Base-by-base conservation (phyloP, 179 eudicot genomes). In the Actinidia arguta region DNA sequence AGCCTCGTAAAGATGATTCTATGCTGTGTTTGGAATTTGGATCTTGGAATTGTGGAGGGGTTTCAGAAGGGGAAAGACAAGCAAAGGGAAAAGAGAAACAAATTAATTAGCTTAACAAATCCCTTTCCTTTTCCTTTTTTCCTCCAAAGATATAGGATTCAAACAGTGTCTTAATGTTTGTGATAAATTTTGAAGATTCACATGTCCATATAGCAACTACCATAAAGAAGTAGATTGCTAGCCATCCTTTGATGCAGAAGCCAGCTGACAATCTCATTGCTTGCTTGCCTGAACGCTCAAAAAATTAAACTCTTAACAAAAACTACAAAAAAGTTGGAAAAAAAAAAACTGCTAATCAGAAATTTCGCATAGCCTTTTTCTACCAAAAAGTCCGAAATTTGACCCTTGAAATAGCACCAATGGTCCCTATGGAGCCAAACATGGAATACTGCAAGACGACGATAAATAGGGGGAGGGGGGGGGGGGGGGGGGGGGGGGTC, bases 231-330 rank as follows among this genome's bases (percentile, higher is more conserved):
- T 88, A 94, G 83, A 95, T 78, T 4, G 93, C 92, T 64, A 93
- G 91, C 98, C 98, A 95, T n/a, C 98, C 98, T 14, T 70, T 79
- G 20, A 91, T 85, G 82, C 98, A 92, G 85, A 90, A 94, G 76
- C 72, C 85, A 36, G 94, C 90, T 67, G 96, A 94, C 76, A 95
- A 72, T 80, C 96, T 92, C 98, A 95, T 95, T 5, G 98, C 96
- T 98, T 95, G 88, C 73, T 76, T 82, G 72, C 78, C 69, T 8
- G 11, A 81, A 47, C 5, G 63, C 0, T 39, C 0, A 17, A 17
- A 84, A 24, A 67, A 52, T 6, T 44, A 24, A 31, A 31, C 27
- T n/a, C 13, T 25, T 25, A 16, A 5, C 0, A 25, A 72, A 25
- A 56, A 61, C 13, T 25, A 11, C 31, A 22, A 62, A 63, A 36